Evolutionary conservation across 2,329 filamentous ascomycete genomes (phyloP).

Genomic region (Grosmannia huntii): DNA sequence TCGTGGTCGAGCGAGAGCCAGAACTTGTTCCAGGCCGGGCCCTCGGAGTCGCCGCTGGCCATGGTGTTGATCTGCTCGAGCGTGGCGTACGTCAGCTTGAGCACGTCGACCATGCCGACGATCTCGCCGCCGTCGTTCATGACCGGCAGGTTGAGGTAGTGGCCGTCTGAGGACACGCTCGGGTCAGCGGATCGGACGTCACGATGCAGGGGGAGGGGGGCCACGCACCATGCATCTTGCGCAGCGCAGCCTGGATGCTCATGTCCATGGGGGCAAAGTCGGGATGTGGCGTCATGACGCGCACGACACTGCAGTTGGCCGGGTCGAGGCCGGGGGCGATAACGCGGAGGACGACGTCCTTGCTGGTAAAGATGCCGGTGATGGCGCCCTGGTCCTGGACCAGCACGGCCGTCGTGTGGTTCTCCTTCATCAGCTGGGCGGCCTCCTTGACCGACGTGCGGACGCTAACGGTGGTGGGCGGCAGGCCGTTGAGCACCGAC

Average conservation of each 20-base stretch:
- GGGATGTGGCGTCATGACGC: slow-evolving; percentile 97
- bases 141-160: slow-evolving; percentile 94
- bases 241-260: slow-evolving; percentile 93
- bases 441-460: slow-evolving; percentile 94
- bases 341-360: slow-evolving; percentile 94
- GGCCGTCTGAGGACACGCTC: slow-evolving; percentile 58
- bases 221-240: slow-evolving; percentile 92
- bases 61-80: slow-evolving; percentile 97
- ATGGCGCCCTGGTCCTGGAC: slow-evolving; percentile 96
- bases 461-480: slow-evolving; percentile 89
- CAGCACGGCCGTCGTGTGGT: slow-evolving; percentile 91
- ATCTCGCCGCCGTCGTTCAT: slow-evolving; percentile 98
- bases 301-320: slow-evolving; percentile 87
- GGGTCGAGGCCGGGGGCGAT: slow-evolving; percentile 95
- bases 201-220: not conserved
- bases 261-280: slow-evolving; percentile 98
- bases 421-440: slow-evolving; percentile 93
- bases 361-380: slow-evolving; percentile 98
- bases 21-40: slow-evolving; percentile 98
- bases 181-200: not conserved
- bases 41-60: slow-evolving; percentile 76
- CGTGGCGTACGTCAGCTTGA: slow-evolving; percentile 96
- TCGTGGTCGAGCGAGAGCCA: slow-evolving; percentile 94
- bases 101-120: slow-evolving; percentile 97
- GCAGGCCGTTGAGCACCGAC: slow-evolving; percentile 80